A percentile compares a stretch with the other conserved stretches of the same genome.
Conservation (phyloP, 2,329 filamentous ascomycete genomes). For the Apiospora rasikravindrae region DNA sequence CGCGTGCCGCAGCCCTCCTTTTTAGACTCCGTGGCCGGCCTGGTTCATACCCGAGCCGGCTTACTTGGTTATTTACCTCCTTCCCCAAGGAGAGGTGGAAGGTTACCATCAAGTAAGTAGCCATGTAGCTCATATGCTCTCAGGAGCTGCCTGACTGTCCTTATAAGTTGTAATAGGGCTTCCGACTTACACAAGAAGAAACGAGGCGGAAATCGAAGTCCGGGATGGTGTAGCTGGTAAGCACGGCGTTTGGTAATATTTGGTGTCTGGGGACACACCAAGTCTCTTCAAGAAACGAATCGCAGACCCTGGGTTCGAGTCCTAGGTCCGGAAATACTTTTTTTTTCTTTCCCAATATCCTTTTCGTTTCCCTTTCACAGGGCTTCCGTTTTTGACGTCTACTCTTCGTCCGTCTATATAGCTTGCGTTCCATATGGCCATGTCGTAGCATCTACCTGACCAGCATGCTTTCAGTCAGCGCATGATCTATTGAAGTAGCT, state of each 20-base stretch:
- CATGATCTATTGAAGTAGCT: no score
- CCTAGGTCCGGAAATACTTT: not conserved
- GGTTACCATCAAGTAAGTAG: not conserved
- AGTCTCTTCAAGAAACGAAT: not conserved
- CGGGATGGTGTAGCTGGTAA: not conserved
- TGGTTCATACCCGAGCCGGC: not conserved
- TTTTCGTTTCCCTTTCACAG: no score
- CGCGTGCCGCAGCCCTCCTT: not conserved
- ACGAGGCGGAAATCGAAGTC: no score
- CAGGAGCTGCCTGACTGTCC: not conserved
- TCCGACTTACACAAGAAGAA: not conserved
- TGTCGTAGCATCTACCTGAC: no score
- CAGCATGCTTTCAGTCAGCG: no score
- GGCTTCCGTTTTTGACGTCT: no score
- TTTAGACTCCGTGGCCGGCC: not conserved
- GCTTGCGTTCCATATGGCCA: no score
- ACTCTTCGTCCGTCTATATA: no score
- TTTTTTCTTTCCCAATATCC: not conserved
- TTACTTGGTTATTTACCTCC: no score
- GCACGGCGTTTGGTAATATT: not conserved
- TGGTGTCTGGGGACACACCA: not conserved
- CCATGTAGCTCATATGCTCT: no score
- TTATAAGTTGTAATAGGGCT: not conserved
- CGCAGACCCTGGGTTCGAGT: constrained; percentile 3
- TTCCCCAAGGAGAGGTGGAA: no score